Base-by-base conservation (phyloP, 371 early-diverging fungal species). In the Mucor ambiguus region DNA sequence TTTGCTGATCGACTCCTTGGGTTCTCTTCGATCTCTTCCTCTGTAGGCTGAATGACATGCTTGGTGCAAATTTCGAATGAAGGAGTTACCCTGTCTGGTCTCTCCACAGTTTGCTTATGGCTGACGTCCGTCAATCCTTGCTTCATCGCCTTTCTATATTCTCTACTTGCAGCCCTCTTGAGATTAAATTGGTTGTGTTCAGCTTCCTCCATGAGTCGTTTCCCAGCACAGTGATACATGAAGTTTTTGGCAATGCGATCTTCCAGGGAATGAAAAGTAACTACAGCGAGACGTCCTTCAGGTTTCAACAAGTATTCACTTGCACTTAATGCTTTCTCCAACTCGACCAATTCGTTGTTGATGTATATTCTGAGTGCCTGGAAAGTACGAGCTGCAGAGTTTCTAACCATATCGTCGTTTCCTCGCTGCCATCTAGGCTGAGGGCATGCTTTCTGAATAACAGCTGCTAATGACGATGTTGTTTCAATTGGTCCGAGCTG, bases 221-320 rank as follows among this genome's bases (percentile, higher is more conserved):
- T 73, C 5, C 77, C 77, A 22, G 74, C 60, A 55, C 79, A 71
- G 48, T 78, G 75, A 28, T 84, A 66, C 55, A 93, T 68, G 46
- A 86, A 87, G 30, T 80, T 72, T 67, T 93, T 93, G 24, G 84
- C 90, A 16, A 91, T 78, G 41, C 87, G 56, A 66, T 93, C 93
- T 67, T 93, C 92, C 10, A 92, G 75, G 0, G 90, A 89, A 65
- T 93, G 93, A 59, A 91, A 92, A 1, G 91, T 88, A 7, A 92
- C 87, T 11, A 79, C 84, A 0, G 82, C 88, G 22, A 89, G 70
- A 10, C 80, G 72, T 3, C 89, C 91, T 18, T 73, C 71, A 1
- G 90, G 87, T 7, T 68, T 62, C 2, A 92, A 74, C 2, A 90
- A 70, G 26, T 72, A 65, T 64, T 85, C 86, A 20, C 89, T 87